Evolutionary conservation across 441 rosid species (phyloP).

Genomic region (Arabidopsis hybrid): DNA sequence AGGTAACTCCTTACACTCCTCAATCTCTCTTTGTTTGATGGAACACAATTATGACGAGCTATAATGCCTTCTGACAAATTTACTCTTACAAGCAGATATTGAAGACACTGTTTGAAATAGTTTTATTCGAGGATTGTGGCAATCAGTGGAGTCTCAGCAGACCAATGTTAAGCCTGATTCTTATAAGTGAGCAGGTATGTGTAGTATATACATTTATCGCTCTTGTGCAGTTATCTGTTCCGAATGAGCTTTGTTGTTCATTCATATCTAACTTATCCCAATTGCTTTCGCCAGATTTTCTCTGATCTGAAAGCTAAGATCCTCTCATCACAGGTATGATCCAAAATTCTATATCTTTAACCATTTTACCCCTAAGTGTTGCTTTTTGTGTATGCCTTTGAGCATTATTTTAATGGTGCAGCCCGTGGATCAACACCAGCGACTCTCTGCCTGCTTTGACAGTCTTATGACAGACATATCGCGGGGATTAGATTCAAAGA

Average conservation of each 20-base stretch:
- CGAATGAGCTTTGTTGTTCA: slow-evolving; percentile 6
- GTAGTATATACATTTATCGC: not conserved
- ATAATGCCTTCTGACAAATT: slow-evolving; percentile 18
- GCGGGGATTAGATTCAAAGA: slow-evolving; percentile 88
- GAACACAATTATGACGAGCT: not conserved
- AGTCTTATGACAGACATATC: slow-evolving; percentile 91
- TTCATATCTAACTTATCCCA: slow-evolving; percentile 20
- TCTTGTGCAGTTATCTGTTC: slow-evolving; percentile 19
- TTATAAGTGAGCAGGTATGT: slow-evolving; percentile 86
- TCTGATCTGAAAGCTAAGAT: slow-evolving; percentile 88
- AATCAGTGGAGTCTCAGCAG: slow-evolving; percentile 99
- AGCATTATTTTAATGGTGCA: slow-evolving; percentile 52
- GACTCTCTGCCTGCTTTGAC: slow-evolving; percentile 85
- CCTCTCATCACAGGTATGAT: slow-evolving; percentile 84
- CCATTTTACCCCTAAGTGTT: slow-evolving; percentile 10
- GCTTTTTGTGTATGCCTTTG: slow-evolving; percentile 4
- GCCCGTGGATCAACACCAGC: slow-evolving; percentile 90
- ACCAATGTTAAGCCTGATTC: slow-evolving; percentile 96
- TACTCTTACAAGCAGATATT: slow-evolving; percentile 65
- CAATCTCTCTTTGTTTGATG: slow-evolving; percentile 4
- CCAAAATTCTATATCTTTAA: slow-evolving; percentile 23
- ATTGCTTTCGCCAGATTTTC: slow-evolving; percentile 72
- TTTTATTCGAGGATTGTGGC: slow-evolving; percentile 96
- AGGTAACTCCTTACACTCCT: slow-evolving; percentile 58
- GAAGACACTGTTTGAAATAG: slow-evolving; percentile 95